Base-by-base conservation (phyloP, 345 rosid genomes). In the Salix caprea region DNA sequence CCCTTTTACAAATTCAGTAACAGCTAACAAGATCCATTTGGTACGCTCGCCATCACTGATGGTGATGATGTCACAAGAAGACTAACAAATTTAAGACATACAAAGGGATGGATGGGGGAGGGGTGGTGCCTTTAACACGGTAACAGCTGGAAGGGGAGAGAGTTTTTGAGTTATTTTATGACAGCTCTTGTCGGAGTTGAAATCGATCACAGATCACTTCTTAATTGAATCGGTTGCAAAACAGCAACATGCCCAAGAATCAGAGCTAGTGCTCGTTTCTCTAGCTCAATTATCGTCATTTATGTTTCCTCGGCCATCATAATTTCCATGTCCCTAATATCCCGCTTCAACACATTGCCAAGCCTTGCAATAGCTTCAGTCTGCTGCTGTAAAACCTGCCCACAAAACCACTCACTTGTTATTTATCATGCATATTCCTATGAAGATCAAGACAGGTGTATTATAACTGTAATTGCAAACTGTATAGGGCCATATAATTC, bases 321-420 rank as follows among this genome's bases (percentile, higher is more conserved):
- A 65, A 96, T 92, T 75, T 94, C 96, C 90, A 84, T 87, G 78
- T 94, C 89, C 78, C 97, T 87, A 71, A 89, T 74, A 84, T 93
- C 94, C 48, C 98, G 90, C 88, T 91, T 92, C 84, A 95, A 84
- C 62, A 93, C 93, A 18, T 78, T 89, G 52, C 92, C 95, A 44
- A 96, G 91, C 80, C 93, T 90, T 56, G 94, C 95, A 30, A 94
- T 87, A 62, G 99, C 98, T 81, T 90, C 94, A 1, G 97, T 94
- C 86, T 93, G 97, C 69, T 90, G 97, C 69, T 96, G 99, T 78
- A 96, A 80, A 62, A 93, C 99, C 82, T 78, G 71, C 60, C 9
- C 52, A 21, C 74, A 9, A 52, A 68, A 72, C 21, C 21, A 42
- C 12, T 18, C 14, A 54, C 19, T 60, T 61, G 30, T 68, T 18